Percentiles rank a stretch among this genome's conserved stretches.
These are phyloP conservation scores for Cercospora berteroae DNA, from an alignment of 2,329 filamentous ascomycete species.

Conservation along the genomic window DNA sequence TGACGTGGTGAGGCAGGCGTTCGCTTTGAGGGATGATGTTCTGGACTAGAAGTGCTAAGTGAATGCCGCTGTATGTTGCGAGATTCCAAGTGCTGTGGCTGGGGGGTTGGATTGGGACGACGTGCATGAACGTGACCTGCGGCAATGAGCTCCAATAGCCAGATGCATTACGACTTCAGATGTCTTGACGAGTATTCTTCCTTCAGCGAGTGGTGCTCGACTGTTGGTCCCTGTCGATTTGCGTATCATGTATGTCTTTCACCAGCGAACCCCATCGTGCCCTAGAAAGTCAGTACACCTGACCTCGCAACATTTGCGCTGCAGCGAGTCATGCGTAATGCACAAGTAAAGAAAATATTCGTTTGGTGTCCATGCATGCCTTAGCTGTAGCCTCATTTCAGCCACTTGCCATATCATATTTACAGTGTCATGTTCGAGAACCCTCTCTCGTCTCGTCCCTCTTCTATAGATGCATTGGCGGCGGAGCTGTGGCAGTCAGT, in stretches of 20 bases:
- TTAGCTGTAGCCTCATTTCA: background rate
- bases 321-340: background rate
- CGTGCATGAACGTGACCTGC: background rate
- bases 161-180: background rate
- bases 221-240: background rate
- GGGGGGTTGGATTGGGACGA: background rate
- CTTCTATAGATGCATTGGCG: conserved; percentile 47
- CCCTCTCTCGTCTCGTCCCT: background rate
- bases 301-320: background rate
- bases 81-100: background rate
- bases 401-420: background rate
- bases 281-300: background rate
- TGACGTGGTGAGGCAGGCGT: conserved; percentile 73
- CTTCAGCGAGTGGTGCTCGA: background rate
- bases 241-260: background rate
- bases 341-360: background rate
- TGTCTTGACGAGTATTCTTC: background rate
- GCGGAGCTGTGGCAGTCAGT: conserved; percentile 45
- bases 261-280: background rate
- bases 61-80: background rate
- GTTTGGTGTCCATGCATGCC: background rate
- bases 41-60: conserved; percentile 48
- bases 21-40: conserved; percentile 70
- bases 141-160: background rate
- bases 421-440: background rate